Evolutionary conservation across 352 stramenopile genomes (phyloP).

Genomic region (Phytophthora meadii): DNA sequence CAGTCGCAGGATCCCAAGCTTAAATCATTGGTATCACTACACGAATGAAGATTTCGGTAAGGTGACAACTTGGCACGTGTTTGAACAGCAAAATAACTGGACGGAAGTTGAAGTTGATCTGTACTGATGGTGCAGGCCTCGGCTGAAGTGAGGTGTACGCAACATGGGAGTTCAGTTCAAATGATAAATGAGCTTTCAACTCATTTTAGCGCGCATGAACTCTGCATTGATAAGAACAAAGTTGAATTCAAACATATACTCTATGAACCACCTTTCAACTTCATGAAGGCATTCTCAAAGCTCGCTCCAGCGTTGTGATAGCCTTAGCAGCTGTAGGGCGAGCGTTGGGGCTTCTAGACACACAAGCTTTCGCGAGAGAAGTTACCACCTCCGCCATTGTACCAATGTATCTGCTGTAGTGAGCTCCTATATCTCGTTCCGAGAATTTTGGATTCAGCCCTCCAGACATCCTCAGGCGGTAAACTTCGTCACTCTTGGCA

Average conservation of each 20-base stretch:
- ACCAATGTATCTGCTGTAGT: too few species aligned
- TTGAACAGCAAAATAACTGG: neutral
- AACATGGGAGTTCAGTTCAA: too few species aligned
- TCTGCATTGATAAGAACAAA: too few species aligned
- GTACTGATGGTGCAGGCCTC: neutral
- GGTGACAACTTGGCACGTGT: neutral
- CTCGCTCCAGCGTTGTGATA: neutral
- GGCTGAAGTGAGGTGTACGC: too few species aligned
- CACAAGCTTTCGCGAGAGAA: neutral
- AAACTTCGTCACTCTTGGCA: neutral
- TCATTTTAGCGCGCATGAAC: too few species aligned
- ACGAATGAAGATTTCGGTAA: neutral
- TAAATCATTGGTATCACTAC: too few species aligned
- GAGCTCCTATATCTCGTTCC: too few species aligned
- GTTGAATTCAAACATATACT: neutral
- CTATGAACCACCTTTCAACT: neutral
- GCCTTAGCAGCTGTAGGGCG: neutral
- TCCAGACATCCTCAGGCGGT: neutral
- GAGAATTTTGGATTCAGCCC: too few species aligned
- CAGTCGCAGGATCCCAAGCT: neutral
- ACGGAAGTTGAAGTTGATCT: conserved; percentile 3
- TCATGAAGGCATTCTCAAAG: neutral
- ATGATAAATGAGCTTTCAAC: too few species aligned
- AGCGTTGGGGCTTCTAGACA: neutral
- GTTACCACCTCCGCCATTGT: neutral